phyloP scores from a whole-genome alignment of 768 basidiomycete species.

The Lactifluus echinatus region DNA sequence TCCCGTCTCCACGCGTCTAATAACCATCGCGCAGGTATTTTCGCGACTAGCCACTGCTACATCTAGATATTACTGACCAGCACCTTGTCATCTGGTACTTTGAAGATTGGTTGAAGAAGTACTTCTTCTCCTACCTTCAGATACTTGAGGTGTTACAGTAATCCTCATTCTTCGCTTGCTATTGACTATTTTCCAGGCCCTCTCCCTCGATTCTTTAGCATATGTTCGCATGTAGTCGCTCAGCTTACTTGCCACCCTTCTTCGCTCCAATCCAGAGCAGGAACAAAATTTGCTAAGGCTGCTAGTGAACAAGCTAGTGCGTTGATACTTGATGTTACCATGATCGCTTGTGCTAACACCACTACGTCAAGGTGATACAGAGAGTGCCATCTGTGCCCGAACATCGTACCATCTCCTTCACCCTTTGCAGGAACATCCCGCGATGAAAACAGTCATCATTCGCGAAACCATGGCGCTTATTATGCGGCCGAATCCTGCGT shows the following conservation, averaged over 20 bases:
- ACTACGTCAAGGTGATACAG: slow-evolving; percentile 69
- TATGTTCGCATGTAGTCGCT: no score
- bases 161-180: no score
- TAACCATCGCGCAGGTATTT: slow-evolving; percentile 56
- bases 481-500: slow-evolving; percentile 47
- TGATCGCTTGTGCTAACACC: not conserved
- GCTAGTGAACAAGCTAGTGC: slow-evolving; percentile 87
- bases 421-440: slow-evolving; percentile 81
- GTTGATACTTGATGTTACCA: slow-evolving; percentile 23
- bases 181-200: no score
- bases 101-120: slow-evolving; percentile 97
- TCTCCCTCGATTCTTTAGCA: no score
- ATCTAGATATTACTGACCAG: slow-evolving; percentile 56
- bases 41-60: slow-evolving; percentile 72
- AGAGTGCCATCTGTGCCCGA: slow-evolving; percentile 80
- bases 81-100: slow-evolving; percentile 81
- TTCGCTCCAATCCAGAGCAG: slow-evolving; percentile 90
- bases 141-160: no score
- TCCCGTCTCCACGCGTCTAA: not conserved
- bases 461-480: slow-evolving; percentile 79
- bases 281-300: slow-evolving; percentile 92
- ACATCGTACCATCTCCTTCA: slow-evolving; percentile 87
- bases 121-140: slow-evolving; percentile 90
- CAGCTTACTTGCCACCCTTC: slow-evolving; percentile 71
- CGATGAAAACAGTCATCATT: slow-evolving; percentile 86